Percentiles rank a stretch among this genome's conserved stretches.
Evolutionary conservation across 1,284 basidiomycete species (phyloP).

Genomic region (Ceratobasidium sp.): DNA sequence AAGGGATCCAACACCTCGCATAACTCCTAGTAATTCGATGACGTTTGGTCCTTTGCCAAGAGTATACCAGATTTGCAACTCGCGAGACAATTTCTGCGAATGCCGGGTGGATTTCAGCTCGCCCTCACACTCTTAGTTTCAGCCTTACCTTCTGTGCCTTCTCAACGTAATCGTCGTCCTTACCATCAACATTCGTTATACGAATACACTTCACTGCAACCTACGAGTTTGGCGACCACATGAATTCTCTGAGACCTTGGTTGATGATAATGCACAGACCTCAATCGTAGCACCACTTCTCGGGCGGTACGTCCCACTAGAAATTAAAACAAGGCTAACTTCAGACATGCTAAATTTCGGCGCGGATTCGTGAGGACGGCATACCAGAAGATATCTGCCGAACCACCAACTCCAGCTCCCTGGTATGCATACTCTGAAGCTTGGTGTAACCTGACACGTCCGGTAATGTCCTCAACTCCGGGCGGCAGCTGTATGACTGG

Average conservation of each 20-base stretch:
- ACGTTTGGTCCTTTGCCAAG: constrained; percentile 8
- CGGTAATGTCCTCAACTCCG: constrained; percentile 30
- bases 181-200: neutral
- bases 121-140: neutral
- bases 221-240: neutral
- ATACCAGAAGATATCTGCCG: constrained; percentile 41
- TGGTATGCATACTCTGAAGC: constrained; percentile 12
- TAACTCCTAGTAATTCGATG: constrained; percentile 24
- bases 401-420: constrained; percentile 30
- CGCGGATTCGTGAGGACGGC: neutral
- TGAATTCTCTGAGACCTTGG: neutral
- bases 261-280: neutral
- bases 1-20: constrained; percentile 20
- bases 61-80: constrained; percentile 35
- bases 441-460: neutral
- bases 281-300: neutral
- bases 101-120: neutral
- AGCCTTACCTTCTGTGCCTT: constrained; percentile 19
- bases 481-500: neutral
- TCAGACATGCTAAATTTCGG: neutral
- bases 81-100: constrained; percentile 30
- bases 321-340: neutral
- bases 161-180: neutral
- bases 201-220: constrained; percentile 34
- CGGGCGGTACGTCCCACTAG: constrained; percentile 5